phyloP scores from a whole-genome alignment of 495 filamentous ascomycete genomes.

The Penicillium canariense region DNA sequence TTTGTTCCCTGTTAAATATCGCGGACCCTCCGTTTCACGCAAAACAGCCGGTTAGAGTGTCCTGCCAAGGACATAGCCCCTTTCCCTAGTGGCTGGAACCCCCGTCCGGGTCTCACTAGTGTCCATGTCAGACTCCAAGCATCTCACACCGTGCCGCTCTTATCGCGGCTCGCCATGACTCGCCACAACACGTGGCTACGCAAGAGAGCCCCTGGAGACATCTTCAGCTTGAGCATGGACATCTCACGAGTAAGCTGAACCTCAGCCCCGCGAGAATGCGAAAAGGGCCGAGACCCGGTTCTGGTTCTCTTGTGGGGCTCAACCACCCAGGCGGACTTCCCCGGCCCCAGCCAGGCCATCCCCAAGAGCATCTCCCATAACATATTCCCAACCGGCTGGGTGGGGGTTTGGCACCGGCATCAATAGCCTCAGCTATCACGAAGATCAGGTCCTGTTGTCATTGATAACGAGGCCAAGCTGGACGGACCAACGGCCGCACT shows the following conservation, averaged over 20 bases:
- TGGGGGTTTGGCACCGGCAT: neutral
- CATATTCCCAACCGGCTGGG: no score
- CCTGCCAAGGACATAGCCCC: neutral
- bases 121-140: neutral
- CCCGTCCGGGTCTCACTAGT: neutral
- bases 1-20: neutral
- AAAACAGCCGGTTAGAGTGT: neutral
- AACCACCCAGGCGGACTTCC: no score
- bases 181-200: no score
- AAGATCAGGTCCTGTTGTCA: neutral
- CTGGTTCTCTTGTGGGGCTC: neutral
- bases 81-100: neutral
- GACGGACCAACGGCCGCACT: slow-evolving; percentile 15
- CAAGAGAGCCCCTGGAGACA: no score
- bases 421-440: neutral
- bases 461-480: slow-evolving; percentile 13
- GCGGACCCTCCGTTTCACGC: neutral
- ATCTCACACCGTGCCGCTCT: no score
- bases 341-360: no score
- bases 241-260: neutral
- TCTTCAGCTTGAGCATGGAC: no score
- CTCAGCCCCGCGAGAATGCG: no score
- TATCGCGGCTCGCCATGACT: no score
- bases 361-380: no score
- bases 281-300: neutral